These are phyloP conservation scores for Monilinia fructicola DNA, from an alignment of 2,329 filamentous ascomycete species.

Conservation along the genomic window DNA sequence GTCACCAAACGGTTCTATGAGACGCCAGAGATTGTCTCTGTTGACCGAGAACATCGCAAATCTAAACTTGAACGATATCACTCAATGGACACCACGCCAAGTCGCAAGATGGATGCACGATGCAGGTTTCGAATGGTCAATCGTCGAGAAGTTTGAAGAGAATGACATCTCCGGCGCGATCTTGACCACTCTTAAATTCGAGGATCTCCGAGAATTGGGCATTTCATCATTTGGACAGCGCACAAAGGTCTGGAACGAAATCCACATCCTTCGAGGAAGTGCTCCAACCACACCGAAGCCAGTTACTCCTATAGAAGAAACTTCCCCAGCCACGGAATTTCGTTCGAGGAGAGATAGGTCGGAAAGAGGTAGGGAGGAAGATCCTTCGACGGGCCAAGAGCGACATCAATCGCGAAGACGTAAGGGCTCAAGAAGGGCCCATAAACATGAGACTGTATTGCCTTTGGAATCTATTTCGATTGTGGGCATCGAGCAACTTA, in stretches of 20 bases:
- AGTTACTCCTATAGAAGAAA: constrained; percentile 61
- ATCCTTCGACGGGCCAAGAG: constrained; percentile 36
- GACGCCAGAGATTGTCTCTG: constrained; percentile 12
- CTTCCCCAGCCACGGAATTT: constrained; percentile 42
- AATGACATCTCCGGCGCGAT: constrained; percentile 92
- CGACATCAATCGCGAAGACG: constrained; percentile 27
- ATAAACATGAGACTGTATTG: constrained; percentile 60
- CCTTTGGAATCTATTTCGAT: constrained; percentile 86
- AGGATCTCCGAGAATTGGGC: constrained; percentile 78
- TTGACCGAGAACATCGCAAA: constrained; percentile 54
- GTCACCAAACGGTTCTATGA: background rate
- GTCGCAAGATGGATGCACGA: constrained; percentile 86
- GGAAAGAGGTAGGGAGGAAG: constrained; percentile 26
- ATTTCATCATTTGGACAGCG: constrained; percentile 80
- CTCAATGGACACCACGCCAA: constrained; percentile 70
- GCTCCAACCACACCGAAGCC: constrained; percentile 52
- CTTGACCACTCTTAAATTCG: constrained; percentile 85
- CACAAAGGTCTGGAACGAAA: constrained; percentile 77
- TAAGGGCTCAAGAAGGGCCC: constrained; percentile 35
- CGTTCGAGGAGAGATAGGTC: constrained; percentile 30
- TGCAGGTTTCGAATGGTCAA: constrained; percentile 71
- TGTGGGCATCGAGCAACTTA: constrained; percentile 84
- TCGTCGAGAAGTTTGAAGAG: constrained; percentile 81
- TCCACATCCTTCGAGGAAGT: constrained; percentile 65
- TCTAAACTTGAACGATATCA: constrained; percentile 59